Conservation (phyloP, 768 basidiomycete species). For the Boletus reticulatus region DNA sequence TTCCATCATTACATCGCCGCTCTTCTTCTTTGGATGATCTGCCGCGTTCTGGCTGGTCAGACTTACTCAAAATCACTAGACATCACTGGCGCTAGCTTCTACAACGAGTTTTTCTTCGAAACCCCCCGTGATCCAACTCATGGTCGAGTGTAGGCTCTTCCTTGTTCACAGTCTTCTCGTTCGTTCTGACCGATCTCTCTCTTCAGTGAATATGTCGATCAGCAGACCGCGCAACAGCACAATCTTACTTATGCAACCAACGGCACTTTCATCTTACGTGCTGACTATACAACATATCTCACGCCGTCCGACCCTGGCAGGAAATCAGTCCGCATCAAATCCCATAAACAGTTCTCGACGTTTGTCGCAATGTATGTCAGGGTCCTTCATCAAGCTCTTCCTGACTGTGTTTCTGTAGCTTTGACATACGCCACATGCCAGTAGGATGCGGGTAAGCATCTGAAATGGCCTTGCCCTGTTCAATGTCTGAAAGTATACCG, state of each 20-base stretch:
- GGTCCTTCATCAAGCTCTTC: background rate
- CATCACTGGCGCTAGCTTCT: constrained; percentile 47
- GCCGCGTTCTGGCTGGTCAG: background rate
- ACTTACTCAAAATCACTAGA: constrained; percentile 34
- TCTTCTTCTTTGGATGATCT: background rate
- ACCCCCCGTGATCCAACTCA: constrained; percentile 57
- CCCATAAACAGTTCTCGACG: constrained; percentile 17
- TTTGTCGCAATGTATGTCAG: constrained; percentile 20
- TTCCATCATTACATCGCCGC: background rate
- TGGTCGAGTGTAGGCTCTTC: constrained; percentile 56
- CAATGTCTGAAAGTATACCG: background rate
- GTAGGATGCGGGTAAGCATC: constrained; percentile 29
- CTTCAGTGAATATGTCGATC: constrained; percentile 27
- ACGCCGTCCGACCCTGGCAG: constrained; percentile 22
- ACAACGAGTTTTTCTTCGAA: constrained; percentile 45
- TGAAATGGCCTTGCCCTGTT: background rate
- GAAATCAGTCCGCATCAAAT: constrained; percentile 30
- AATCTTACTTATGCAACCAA: constrained; percentile 32
- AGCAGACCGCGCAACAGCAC: constrained; percentile 17
- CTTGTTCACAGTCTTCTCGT: background rate
- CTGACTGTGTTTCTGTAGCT: constrained; percentile 8
- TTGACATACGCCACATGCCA: constrained; percentile 33
- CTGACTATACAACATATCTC: constrained; percentile 27
- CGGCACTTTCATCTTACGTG: constrained; percentile 30
- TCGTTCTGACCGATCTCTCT: background rate